Evolutionary conservation across 768 basidiomycete species (phyloP).

Genomic region (Mycena crocata): DNA sequence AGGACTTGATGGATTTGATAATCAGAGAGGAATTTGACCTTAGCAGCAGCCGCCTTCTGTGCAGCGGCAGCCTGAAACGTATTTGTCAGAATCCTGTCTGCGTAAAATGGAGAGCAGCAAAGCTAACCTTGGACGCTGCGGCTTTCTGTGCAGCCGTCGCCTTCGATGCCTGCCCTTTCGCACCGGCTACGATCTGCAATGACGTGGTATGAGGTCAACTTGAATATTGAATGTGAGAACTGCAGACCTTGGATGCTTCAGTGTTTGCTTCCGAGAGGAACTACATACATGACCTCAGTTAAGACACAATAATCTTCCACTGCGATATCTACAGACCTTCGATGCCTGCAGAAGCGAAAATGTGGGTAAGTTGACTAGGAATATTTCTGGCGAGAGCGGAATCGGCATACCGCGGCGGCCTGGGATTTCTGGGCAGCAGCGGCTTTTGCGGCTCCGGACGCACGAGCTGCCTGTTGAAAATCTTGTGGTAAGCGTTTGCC

Average conservation of each 20-base stretch:
- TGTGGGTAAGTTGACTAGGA: neutral
- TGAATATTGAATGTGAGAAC: neutral
- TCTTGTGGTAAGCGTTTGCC: neutral
- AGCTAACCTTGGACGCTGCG: constrained; percentile 9
- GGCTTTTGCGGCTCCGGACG: constrained; percentile 23
- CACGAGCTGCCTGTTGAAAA: constrained; percentile 8
- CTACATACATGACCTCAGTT: neutral
- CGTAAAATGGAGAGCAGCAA: too few relatives aligned
- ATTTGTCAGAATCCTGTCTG: neutral
- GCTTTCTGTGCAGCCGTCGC: constrained; percentile 23
- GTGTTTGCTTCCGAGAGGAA: constrained; percentile 16
- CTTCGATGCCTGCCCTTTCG: constrained; percentile 16
- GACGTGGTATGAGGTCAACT: neutral
- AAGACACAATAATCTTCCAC: too few relatives aligned
- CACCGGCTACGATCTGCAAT: constrained; percentile 15
- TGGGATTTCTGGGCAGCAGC: constrained; percentile 25
- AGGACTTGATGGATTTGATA: neutral
- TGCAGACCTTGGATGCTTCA: constrained; percentile 16
- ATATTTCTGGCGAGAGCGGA: neutral
- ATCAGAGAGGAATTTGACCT: neutral
- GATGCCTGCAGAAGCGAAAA: constrained; percentile 4
- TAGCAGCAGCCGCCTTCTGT: neutral
- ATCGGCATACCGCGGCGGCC: constrained; percentile 5
- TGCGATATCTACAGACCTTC: neutral
- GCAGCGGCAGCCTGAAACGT: neutral